Evolutionary conservation across 805 yeast species (phyloP).

Genomic region (Starmerella scarabaei): DNA sequence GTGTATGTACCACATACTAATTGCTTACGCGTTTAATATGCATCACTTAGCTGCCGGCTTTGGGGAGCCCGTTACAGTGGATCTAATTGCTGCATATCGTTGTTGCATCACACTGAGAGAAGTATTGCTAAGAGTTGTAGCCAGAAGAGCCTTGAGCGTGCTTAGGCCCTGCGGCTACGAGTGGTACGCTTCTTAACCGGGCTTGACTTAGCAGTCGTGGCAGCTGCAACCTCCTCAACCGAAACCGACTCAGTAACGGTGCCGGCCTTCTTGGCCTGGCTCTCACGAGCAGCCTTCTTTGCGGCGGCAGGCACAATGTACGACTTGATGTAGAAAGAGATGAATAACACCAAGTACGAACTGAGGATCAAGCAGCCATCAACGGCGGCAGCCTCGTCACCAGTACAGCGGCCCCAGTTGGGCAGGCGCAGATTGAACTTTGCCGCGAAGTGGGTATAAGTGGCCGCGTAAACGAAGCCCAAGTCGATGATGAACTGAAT

Average conservation of each 20-base stretch:
- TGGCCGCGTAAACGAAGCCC: slow-evolving; percentile 82
- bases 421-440: slow-evolving; percentile 56
- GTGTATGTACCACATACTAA: no score
- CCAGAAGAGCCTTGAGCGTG: no score
- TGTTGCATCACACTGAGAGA: no score
- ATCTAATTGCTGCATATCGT: no score
- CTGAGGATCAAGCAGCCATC: slow-evolving; percentile 81
- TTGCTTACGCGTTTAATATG: no score
- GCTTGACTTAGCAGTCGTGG: slow-evolving; percentile 3
- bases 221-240: background rate
- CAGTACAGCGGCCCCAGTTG: slow-evolving; percentile 73
- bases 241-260: slow-evolving; percentile 5
- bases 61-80: no score
- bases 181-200: slow-evolving; percentile 16
- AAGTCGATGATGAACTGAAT: slow-evolving; percentile 84
- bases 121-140: no score
- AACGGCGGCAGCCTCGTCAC: slow-evolving; percentile 85
- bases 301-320: slow-evolving; percentile 39
- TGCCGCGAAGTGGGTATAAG: slow-evolving; percentile 77
- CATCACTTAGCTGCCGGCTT: no score
- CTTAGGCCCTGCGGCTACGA: slow-evolving; percentile 18
- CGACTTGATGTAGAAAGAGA: slow-evolving; percentile 80
- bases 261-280: background rate
- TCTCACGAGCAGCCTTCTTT: slow-evolving; percentile 15
- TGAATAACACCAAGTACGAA: slow-evolving; percentile 77